A percentile compares a stretch with the other conserved stretches of the same genome.
Conservation (phyloP, 108 stramenopile species). For the Aureococcus anophagefferens region DNA sequence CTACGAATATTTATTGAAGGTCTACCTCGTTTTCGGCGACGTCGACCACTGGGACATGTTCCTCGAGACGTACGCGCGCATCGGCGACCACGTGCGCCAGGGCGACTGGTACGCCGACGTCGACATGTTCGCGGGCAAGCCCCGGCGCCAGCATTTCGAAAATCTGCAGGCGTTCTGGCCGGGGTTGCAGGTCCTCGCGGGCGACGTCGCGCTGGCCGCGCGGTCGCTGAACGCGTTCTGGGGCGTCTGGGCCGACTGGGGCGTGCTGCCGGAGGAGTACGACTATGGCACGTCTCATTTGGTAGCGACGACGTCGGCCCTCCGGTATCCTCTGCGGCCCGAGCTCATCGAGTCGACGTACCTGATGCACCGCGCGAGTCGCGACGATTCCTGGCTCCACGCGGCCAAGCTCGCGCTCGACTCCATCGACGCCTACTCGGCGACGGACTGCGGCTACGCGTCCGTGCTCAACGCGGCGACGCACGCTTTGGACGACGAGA, state of each 20-base stretch:
- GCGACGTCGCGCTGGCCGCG: slow-evolving; percentile 62
- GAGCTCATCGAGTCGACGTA: slow-evolving; percentile 81
- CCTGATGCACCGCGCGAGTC: slow-evolving; percentile 60
- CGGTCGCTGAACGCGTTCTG: slow-evolving; percentile 67
- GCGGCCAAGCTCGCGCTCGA: slow-evolving; percentile 7
- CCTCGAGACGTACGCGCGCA: slow-evolving; percentile 52
- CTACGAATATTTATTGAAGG: slow-evolving; percentile 81
- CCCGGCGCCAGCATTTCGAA: slow-evolving; percentile 46
- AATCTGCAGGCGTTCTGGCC: slow-evolving; percentile 89
- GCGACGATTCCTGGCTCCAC: slow-evolving; percentile 16
- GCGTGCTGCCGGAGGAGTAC: slow-evolving; percentile 78
- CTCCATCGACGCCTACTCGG: not conserved
- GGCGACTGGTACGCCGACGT: slow-evolving; percentile 87
- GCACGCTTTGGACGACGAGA: slow-evolving; percentile 9
- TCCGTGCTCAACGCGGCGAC: slow-evolving; percentile 8
- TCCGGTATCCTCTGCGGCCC: slow-evolving; percentile 69
- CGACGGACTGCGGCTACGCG: slow-evolving; percentile 21
- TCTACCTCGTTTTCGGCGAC: slow-evolving; percentile 70
- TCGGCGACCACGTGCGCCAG: slow-evolving; percentile 49
- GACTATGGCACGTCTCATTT: slow-evolving; percentile 56
- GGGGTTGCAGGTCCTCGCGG: slow-evolving; percentile 75
- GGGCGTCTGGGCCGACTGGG: slow-evolving; percentile 57
- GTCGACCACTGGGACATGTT: slow-evolving; percentile 73
- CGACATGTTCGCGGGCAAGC: slow-evolving; percentile 55
- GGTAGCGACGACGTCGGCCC: slow-evolving; percentile 35